phyloP scores from a whole-genome alignment of 768 basidiomycete species.

The Mycena latifolia region DNA sequence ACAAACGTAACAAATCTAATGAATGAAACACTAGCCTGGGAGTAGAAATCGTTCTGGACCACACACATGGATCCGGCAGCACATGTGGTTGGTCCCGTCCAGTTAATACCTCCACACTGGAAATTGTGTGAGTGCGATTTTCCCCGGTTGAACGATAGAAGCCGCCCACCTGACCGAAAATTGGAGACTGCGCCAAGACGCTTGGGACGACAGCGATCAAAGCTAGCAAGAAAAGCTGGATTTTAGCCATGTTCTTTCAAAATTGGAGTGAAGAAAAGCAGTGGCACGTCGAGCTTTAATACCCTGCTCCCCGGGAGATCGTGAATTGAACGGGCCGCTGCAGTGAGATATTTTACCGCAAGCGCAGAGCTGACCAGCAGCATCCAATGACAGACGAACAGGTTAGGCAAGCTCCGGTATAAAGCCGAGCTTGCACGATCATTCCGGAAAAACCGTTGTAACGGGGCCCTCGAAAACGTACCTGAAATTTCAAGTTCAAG shows the following conservation, averaged over 20 bases:
- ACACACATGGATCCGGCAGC: slow-evolving; percentile 9
- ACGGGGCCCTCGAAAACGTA: slow-evolving; percentile 4
- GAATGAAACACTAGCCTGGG: slow-evolving; percentile 15
- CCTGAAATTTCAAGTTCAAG: slow-evolving; percentile 10
- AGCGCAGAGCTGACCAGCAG: no score
- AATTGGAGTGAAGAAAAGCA: slow-evolving; percentile 10
- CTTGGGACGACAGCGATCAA: slow-evolving; percentile 16
- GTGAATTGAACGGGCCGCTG: slow-evolving; percentile 21
- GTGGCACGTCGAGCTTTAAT: slow-evolving; percentile 10
- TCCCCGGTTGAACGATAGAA: not conserved
- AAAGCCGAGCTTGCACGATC: no score
- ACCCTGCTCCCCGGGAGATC: slow-evolving; percentile 3
- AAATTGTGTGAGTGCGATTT: slow-evolving; percentile 4
- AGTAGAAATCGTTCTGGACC: slow-evolving; percentile 12
- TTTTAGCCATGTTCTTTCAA: slow-evolving; percentile 11
- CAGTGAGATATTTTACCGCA: no score
- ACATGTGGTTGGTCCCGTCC: slow-evolving; percentile 17
- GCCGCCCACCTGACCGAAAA: slow-evolving; percentile 17
- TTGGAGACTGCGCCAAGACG: slow-evolving; percentile 23
- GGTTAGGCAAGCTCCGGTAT: no score
- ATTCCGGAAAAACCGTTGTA: slow-evolving; percentile 10
- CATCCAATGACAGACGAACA: no score
- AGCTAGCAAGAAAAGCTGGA: slow-evolving; percentile 15
- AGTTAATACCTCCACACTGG: slow-evolving; percentile 18
- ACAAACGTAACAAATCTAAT: not conserved